Evolutionary conservation across 2,329 filamentous ascomycete genomes (phyloP).

Genomic region (Neoscytalidium dimidiatum): DNA sequence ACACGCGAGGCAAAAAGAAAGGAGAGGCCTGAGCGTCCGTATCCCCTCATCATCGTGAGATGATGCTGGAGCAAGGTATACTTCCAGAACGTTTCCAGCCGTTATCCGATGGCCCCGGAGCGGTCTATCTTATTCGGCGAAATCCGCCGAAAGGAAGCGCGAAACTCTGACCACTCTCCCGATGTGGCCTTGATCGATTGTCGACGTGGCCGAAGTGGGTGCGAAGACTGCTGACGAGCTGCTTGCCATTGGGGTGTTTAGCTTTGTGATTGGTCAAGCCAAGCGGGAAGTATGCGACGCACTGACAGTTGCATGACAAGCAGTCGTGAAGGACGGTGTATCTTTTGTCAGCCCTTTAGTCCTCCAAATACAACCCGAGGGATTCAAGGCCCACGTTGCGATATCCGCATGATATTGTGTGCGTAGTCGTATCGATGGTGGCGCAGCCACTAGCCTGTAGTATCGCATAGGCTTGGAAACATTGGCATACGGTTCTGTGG

Average conservation of each 20-base stretch:
- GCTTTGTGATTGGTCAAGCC: neutral
- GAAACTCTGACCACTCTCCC: neutral
- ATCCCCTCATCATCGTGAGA: neutral
- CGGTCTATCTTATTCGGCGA: neutral
- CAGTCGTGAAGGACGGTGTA: neutral
- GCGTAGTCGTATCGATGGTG: too few species aligned
- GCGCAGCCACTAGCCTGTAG: neutral
- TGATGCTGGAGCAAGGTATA: neutral
- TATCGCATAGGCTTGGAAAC: neutral
- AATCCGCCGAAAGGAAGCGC: neutral
- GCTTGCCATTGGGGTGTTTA: neutral
- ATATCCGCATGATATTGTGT: too few species aligned
- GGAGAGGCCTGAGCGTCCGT: neutral
- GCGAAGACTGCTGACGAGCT: neutral
- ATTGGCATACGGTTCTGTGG: neutral
- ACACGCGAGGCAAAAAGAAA: neutral
- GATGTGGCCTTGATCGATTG: neutral
- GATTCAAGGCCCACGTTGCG: too few species aligned
- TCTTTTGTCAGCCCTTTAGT: neutral
- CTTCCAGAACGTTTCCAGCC: neutral
- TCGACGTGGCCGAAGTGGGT: constrained; percentile 7
- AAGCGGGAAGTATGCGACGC: neutral
- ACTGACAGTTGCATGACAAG: neutral
- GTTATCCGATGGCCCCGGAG: neutral
- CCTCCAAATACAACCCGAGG: neutral